Base-by-base conservation (phyloP, 2,329 filamentous ascomycete genomes). In the Ilyonectria robusta region DNA sequence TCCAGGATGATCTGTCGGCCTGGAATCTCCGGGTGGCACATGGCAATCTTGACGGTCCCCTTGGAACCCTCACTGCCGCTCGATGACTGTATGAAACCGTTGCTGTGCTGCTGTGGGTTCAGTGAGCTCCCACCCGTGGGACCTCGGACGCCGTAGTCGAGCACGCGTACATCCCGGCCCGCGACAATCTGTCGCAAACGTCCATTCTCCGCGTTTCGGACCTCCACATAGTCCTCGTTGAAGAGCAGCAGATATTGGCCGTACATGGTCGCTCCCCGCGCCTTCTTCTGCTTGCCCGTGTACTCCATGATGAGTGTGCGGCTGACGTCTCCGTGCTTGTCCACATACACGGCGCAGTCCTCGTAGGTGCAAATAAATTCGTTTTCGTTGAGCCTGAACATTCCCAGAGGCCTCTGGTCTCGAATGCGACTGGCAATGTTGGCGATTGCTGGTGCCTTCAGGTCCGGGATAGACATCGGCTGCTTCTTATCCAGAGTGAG, bases 301-400 rank as follows among this genome's bases (percentile, higher is more conserved):
- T 98, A 99, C 78, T 98, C 94, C 94, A 99, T 97, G 76, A 98
- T 95, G 65, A 98, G 94, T 31, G 92, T 94, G 51, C 97, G 92
- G 44, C 91, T 95, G 31, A 99, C 94, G 68, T 99, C 96, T 72
- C 96, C 96, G 80, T 98, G 94, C 82, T 98, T 98, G 84, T 99
- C 97, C 78, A 98, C 93, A 77, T 98, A 99, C 9, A 99, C 95
- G 19, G 95, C 96, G 75, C 95, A 98, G 80, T 98, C 94, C 81
- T 97, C 93, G 80, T 98, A 99, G 42, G 93, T 94, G 55, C 98
- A 90, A 29, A 99, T 85, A 81, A 98, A 99, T 79, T 97, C 96
- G 63, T 93, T 92, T 66, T 97, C 93, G 71, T 93, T 95, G 61
- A 99, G 89, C 46, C 95, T 91, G 86, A 99, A 98, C 96, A 99